Base-by-base conservation (phyloP, 306 rosid genomes). In the Fragaria nilgerrensis region DNA sequence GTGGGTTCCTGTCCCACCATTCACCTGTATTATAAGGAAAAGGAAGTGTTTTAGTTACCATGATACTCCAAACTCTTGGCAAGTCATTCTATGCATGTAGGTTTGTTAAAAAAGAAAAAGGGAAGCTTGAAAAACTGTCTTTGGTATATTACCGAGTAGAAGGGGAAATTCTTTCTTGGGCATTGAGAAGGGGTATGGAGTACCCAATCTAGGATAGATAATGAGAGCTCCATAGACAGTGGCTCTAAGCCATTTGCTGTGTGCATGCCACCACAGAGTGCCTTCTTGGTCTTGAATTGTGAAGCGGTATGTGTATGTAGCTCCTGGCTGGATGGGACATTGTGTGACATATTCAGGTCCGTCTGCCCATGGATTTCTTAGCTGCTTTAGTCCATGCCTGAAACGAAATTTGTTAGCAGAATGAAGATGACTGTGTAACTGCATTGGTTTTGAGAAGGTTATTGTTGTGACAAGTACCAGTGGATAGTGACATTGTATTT, bases 211-310 rank as follows among this genome's bases (percentile, higher is more conserved):
- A 7, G 98, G 98, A 77, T 86, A 85, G 69, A 95, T 85, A 45
- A 90, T 90, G 78, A 95, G 83, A 73, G 93, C 89, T 76, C 98
- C 97, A 81, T 95, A 92, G 36, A 92, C 98, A 19, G 97, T 95
- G 45, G 96, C 98, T 88, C 97, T 85, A 32, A 95, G 87, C 87
- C 92, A 95, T 59, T 86, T 68, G 66, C 89, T 88, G 80, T 95
- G 98, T 79, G 97, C 98, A 81, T 95, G 98, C 98, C 98, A 95
- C 97, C 97, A 95, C 34, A 95, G 78, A 2, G 98, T 95, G 13
- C 98, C 98, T 74, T 92, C 96, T 66, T 90, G 98, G 72, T 89
- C 82, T 78, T 74, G 78, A 75, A 95, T 95, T 17, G 91, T 89
- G 83, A 90, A 89, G 3, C 98, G 89, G 75, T 95, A 95, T 41